These are phyloP conservation scores for Trichosporon coremiiforme DNA, from an alignment of 1,284 basidiomycete genomes.

Conservation along the genomic window DNA sequence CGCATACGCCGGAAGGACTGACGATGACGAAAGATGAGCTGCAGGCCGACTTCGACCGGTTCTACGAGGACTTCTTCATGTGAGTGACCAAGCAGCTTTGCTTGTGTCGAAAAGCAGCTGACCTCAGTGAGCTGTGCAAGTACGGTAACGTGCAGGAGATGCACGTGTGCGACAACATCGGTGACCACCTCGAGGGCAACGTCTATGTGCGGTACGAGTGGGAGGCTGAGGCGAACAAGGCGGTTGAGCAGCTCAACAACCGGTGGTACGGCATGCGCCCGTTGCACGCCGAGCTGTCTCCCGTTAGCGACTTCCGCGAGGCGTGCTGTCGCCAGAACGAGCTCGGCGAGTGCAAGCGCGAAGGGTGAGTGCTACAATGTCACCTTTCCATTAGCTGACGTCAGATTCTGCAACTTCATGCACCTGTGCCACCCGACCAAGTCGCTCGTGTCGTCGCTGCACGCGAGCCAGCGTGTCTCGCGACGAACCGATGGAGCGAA, in stretches of 20 bases:
- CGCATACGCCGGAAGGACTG: conserved; percentile 79
- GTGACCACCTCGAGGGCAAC: conserved; percentile 97
- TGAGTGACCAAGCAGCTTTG: conserved; percentile 34
- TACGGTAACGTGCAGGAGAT: conserved; percentile 95
- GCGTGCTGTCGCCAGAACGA: conserved; percentile 98
- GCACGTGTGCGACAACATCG: conserved; percentile 99
- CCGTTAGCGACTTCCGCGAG: conserved; percentile 98
- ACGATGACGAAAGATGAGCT: conserved; percentile 68
- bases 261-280: conserved; percentile 98
- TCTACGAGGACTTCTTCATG: conserved; percentile 93
- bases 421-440: conserved; percentile 85
- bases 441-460: conserved; percentile 74
- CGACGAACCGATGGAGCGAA: conserved; percentile 59
- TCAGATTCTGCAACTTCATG: conserved; percentile 93
- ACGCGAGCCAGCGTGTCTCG: conserved; percentile 80
- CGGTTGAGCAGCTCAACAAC: conserved; percentile 90
- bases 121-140: conserved; percentile 72
- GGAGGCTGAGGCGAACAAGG: conserved; percentile 95
- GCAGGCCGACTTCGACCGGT: conserved; percentile 93
- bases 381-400: conserved; percentile 47
- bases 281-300: conserved; percentile 96
- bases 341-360: conserved; percentile 92
- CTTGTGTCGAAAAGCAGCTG: neutral
- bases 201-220: conserved; percentile 98
- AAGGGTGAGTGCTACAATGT: conserved; percentile 61